Evolutionary conservation across 352 stramenopile genomes (phyloP).

Genomic region (Phytophthora hybrid): DNA sequence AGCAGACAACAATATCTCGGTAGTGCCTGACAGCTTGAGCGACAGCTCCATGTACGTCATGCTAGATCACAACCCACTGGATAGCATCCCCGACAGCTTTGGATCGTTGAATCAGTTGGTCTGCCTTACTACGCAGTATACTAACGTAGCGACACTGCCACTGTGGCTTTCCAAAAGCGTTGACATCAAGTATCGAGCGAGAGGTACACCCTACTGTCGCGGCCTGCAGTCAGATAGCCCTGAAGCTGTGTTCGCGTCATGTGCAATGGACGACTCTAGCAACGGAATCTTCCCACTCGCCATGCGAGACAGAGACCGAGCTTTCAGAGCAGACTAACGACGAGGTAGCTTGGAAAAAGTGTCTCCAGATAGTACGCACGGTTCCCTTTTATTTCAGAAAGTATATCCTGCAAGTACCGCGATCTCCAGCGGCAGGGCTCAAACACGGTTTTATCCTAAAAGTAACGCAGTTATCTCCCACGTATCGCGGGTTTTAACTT

Average conservation of each 20-base stretch:
- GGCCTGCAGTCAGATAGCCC: background rate
- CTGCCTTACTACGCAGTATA: conserved; percentile 28
- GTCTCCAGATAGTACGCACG: too few relatives aligned
- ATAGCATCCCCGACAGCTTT: conserved; percentile 23
- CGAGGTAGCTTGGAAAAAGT: conserved; percentile 24
- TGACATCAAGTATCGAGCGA: conserved; percentile 11
- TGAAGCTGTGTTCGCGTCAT: conserved; percentile 1
- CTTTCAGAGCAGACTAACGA: conserved; percentile 3
- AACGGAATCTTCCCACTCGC: conserved; percentile 35
- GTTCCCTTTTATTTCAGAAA: too few relatives aligned
- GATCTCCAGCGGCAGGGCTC: too few relatives aligned
- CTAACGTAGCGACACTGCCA: conserved; percentile 19
- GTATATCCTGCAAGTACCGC: too few relatives aligned
- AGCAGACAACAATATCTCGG: conserved; percentile 49
- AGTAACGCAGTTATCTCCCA: too few relatives aligned
- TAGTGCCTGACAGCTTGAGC: conserved; percentile 36
- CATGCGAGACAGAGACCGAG: conserved; percentile 20
- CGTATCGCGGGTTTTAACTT: too few relatives aligned
- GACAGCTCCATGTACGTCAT: conserved; percentile 44
- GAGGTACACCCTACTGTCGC: conserved; percentile 27
- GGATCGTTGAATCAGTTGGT: conserved; percentile 8
- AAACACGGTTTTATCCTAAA: too few relatives aligned
- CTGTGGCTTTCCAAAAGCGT: conserved; percentile 10
- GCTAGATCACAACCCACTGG: conserved; percentile 47
- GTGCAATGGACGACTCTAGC: conserved; percentile 9